Base-by-base conservation (phyloP, 768 basidiomycete genomes). In the Pilatotrama ljubarskyi region DNA sequence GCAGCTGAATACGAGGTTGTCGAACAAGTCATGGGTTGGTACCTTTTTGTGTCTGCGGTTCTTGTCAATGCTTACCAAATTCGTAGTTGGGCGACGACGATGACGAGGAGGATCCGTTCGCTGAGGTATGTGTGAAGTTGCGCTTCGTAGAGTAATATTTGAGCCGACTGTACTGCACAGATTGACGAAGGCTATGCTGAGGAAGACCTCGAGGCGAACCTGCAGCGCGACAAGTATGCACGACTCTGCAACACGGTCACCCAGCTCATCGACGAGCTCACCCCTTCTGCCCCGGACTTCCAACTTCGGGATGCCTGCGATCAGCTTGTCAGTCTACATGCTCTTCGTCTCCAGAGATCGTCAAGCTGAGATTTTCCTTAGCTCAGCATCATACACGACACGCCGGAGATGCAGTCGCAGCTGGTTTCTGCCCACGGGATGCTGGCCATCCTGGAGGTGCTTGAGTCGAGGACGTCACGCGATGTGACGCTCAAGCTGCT, bases 101-200 rank as follows among this genome's bases (percentile, higher is more conserved):
- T 35, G 94, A 96, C 58, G 95, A 96, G 52, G 92, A 94, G 54
- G 95, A 99, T 77, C 96, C 97, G 1, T 99, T 99, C 66, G 95
- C 96, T 2, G 93, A 95, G 78, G 93, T 92, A 65, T 56, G 66
- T 48, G 17, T 32, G 13, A 10, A 8, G 13, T 3, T 25, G 18
- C 35, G 11, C 9, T 22, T 59, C 15, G 47, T 10, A 38, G 14
- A 15, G 32, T 48, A 14, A 29, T 25, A 17, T 18, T 35, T 2
- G 10, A 51, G n/a, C n/a, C n/a, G n/a, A n/a, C n/a, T 38, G 29
- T 32, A 22, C 10, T 18, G 20, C 29, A 14, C 50, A 90, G 91
- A 95, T 96, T 59, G 94, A 97, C 67, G 95, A 95, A 77, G 91
- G 90, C 7, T 95, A 94, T 65, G 88, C 85, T 1, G 93, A 95